Base-by-base conservation (phyloP, 2,329 filamentous ascomycete genomes). In the Colletotrichum aenigma region DNA sequence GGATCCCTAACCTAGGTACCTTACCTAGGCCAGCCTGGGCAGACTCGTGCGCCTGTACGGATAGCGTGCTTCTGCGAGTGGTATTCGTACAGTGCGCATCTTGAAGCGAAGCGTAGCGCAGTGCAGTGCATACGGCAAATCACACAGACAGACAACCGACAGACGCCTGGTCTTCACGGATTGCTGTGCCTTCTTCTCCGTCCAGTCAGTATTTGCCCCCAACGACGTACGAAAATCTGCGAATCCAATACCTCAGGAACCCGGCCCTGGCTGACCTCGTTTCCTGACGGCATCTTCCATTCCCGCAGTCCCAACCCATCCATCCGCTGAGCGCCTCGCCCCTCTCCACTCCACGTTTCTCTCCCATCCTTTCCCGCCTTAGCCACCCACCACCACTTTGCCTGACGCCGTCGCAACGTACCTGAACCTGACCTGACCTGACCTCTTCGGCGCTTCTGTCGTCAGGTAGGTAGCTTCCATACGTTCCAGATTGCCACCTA, bases 11-110 rank as follows among this genome's bases (percentile, higher is more conserved):
- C 38, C 38, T 21, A 55, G n/a, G 7, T 30, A 38, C 36, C 36
- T 38, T 38, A 38, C 56, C 26, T n/a, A 43, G 72, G 15, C 52
- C 30, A 66, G 38, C 71, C 34, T 60, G 52, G 67, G 72, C 68
- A 60, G 71, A 71, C 68, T 34, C 30, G 32, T 10, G 61, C 28
- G 18, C 36, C 43, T 36, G 38, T 52, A 28, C 26, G 26, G 26
- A 28, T 28, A 73, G 30, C 34, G 68, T 56, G 61, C 48, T n/a
- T n/a, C 61, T 34, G 6, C 38, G 18, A n/a, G n/a, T 71, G 61
- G 61, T 66, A 52, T 24, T 66, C n/a, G 16, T 75, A 71, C 68
- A 75, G 68, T 75, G 72, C 36, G 55, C 60, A 58, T 70, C 67
- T 66, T 52, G 60, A 58, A 60, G 67, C 36, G 28, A 34, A 69